phyloP scores from a whole-genome alignment of 345 rosid genomes.

The Eucalyptus paniculata region DNA sequence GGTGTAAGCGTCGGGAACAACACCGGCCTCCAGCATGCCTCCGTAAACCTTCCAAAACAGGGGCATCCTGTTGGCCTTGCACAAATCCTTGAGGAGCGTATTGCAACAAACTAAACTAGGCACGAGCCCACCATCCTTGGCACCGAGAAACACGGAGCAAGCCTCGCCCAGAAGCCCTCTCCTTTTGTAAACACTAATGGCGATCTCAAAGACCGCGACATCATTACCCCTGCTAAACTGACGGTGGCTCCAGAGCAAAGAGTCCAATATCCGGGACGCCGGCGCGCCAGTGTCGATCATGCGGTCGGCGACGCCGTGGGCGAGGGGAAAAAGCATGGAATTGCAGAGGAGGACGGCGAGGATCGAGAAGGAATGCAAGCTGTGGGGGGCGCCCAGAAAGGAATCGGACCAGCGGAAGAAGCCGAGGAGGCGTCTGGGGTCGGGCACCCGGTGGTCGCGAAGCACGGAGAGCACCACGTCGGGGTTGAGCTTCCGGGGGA shows the following conservation, averaged over 20 bases:
- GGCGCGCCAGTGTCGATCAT: conserved; percentile 34
- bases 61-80: conserved; percentile 31
- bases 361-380: conserved; percentile 37
- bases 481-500: conserved; percentile 29
- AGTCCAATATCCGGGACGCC: conserved; percentile 28
- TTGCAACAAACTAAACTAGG: conserved; percentile 40
- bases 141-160: conserved; percentile 22
- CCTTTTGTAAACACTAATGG: conserved; percentile 48
- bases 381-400: conserved; percentile 16
- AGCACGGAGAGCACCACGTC: conserved; percentile 55
- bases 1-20: conserved; percentile 36
- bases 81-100: conserved; percentile 40
- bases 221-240: conserved; percentile 6
- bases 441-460: conserved; percentile 20
- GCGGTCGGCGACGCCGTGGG: conserved; percentile 16
- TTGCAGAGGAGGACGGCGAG: conserved; percentile 40
- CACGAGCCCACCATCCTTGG: conserved; percentile 12
- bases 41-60: conserved; percentile 56
- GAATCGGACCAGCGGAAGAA: conserved; percentile 57
- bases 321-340: conserved; percentile 23
- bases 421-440: conserved; percentile 38
- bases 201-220: conserved; percentile 23
- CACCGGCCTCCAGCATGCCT: conserved; percentile 32
- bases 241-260: conserved; percentile 25
- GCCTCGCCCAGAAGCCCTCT: conserved; percentile 37